Evolutionary conservation across 768 basidiomycete genomes (phyloP), one percentile per base, ranked within the genome.

Genomic region (Rhizopogon roseolus): DNA sequence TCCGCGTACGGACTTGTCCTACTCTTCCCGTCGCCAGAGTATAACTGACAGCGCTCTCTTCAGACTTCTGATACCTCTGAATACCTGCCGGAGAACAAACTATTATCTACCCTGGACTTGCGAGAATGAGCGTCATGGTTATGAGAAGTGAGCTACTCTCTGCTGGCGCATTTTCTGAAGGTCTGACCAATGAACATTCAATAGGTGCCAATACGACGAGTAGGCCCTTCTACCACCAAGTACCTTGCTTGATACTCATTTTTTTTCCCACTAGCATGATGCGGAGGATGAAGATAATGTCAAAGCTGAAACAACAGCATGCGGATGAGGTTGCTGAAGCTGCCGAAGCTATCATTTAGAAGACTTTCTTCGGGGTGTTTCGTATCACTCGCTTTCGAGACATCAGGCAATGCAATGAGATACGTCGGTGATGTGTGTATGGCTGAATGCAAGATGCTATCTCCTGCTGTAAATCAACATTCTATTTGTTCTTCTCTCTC

Each of bases 191-290:
- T 29, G 9, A 9, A 46, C 32, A 37, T 9, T 43, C 46, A 19
- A 25, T 46, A 96, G 93, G 73, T 96, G 93, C 66, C 93, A 97
- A 73, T 95, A 93, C 66, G 90, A 94, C 60, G 93, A 97, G 93
- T 95, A 16, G 19, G 46, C 17, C 48, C 36, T 49, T 48, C 27
- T 53, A 51, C 54, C 27, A 22, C 42, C 19, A 14, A 3, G 9
- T 22, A 41, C 51, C 9, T 19, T 49, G 4, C 29, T 22, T 44
- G 52, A 54, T 40, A 32, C 51, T 50, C 14, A 50, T 53, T 34
- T 50, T 34, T 40, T 17, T 22, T 3, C 22, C 39, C 14, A 49
- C 34, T 59, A 96, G 93, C 69, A 88, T 92, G 73, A 76, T 94
- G 62, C 86, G 88, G 52, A 82, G 93, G 58, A 94, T 94, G 91